phyloP scores from a whole-genome alignment of 1,284 basidiomycete genomes.

The Meira miltonrushii region DNA sequence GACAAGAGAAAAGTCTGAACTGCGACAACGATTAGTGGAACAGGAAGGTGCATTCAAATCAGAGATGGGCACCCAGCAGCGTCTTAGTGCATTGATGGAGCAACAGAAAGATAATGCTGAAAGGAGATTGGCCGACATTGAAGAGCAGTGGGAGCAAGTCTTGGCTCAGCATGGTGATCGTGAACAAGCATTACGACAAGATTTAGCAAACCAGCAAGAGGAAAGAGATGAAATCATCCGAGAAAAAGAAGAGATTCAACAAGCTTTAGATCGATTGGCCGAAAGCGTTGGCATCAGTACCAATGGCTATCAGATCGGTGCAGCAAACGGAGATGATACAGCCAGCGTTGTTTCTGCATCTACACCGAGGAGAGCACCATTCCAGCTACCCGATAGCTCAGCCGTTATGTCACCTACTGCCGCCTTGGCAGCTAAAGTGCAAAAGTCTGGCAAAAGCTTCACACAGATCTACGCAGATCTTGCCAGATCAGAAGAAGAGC shows the following conservation, averaged over 20 bases:
- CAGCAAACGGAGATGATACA: slow-evolving; percentile 8
- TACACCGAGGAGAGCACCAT: slow-evolving; percentile 16
- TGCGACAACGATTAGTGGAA: slow-evolving; percentile 61
- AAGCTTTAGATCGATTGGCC: slow-evolving; percentile 47
- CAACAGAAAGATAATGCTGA: slow-evolving; percentile 73
- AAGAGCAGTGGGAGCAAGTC: slow-evolving; percentile 69
- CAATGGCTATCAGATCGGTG: slow-evolving; percentile 12
- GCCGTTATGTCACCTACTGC: slow-evolving; percentile 62
- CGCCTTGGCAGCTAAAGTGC: slow-evolving; percentile 71
- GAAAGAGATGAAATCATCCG: slow-evolving; percentile 54
- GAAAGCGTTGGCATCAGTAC: slow-evolving; percentile 41
- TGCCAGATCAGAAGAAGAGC: slow-evolving; percentile 75
- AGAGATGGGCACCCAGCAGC: slow-evolving; percentile 66
- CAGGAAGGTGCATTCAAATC: slow-evolving; percentile 70
- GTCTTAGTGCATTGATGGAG: slow-evolving; percentile 73
- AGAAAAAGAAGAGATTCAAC: slow-evolving; percentile 48
- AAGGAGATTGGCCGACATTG: slow-evolving; percentile 69
- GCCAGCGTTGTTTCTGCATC: slow-evolving; percentile 6
- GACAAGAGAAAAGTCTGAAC: slow-evolving; percentile 48
- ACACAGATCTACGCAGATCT: slow-evolving; percentile 86
- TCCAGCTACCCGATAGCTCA: slow-evolving; percentile 8
- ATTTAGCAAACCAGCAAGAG: slow-evolving; percentile 60
- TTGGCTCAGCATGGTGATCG: slow-evolving; percentile 65
- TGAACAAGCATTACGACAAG: slow-evolving; percentile 63
- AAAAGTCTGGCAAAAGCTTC: slow-evolving; percentile 74